These are phyloP conservation scores for Eragrostis curvula DNA, from an alignment of 176 grass and related monocot species.

Conservation along the genomic window DNA sequence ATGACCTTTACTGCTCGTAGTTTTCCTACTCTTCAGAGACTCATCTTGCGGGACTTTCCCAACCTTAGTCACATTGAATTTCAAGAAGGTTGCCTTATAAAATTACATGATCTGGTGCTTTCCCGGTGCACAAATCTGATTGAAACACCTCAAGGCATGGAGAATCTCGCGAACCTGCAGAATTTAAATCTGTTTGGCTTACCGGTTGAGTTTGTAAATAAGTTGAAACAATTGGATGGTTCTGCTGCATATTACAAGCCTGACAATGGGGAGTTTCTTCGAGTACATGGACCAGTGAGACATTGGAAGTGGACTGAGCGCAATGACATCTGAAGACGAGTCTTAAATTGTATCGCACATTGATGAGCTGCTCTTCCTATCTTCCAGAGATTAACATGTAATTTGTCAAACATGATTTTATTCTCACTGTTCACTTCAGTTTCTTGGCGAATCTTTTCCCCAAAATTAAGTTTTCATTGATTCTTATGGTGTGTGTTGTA, in stretches of 20 bases:
- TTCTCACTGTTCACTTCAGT: no score
- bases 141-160: constrained; percentile 30
- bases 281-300: no score
- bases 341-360: no score
- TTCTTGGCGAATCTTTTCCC: no score
- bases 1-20: constrained; percentile 7
- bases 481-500: no score
- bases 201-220: constrained; percentile 8
- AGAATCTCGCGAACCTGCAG: constrained; percentile 20
- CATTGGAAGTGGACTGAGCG: no score
- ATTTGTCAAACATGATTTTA: no score
- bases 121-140: constrained; percentile 15
- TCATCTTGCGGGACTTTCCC: not conserved
- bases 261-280: not conserved
- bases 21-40: not conserved
- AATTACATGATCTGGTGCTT: not conserved
- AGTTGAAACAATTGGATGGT: not conserved
- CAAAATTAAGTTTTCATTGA: no score
- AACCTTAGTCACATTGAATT: constrained; percentile 39
- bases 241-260: not conserved
- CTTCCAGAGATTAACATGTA: no score
- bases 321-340: no score
- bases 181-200: constrained; percentile 29
- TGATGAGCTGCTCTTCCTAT: no score
- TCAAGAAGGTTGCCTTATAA: constrained; percentile 9